Percentiles rank a stretch among this genome's conserved stretches.
Conservation (phyloP, 805 yeast species). For the Zygotorulaspora danielsina region DNA sequence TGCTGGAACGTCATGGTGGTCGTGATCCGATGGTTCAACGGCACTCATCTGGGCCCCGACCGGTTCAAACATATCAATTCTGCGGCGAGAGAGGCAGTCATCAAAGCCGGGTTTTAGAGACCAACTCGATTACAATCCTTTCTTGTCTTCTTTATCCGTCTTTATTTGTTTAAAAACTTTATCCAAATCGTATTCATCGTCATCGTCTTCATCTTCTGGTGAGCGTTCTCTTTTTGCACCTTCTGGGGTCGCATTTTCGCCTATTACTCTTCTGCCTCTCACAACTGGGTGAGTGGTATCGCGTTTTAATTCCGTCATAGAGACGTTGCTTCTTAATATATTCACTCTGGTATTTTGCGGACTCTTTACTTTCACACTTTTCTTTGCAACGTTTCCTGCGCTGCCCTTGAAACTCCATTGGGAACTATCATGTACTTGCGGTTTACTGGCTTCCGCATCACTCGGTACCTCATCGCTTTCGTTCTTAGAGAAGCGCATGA, state of each 20-base stretch:
- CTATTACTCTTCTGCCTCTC: conserved; percentile 11
- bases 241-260: conserved; percentile 31
- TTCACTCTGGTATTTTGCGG: conserved; percentile 1
- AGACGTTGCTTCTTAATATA: conserved; percentile 6
- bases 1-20: conserved; percentile 76
- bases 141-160: conserved; percentile 18
- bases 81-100: conserved; percentile 78
- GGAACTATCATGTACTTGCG: conserved; percentile 20
- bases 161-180: conserved; percentile 20
- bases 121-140: conserved; percentile 2
- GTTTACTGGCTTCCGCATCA: conserved; percentile 26
- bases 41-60: conserved; percentile 86
- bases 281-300: conserved; percentile 6
- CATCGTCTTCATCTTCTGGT: conserved; percentile 41
- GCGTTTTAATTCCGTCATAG: conserved; percentile 14
- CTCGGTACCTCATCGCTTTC: conserved; percentile 35
- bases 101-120: conserved; percentile 50
- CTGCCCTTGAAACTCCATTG: conserved; percentile 17
- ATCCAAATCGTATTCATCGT: conserved; percentile 24
- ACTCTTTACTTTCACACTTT: conserved; percentile 5
- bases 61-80: conserved; percentile 90
- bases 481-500: conserved; percentile 47
- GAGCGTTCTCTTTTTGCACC: conserved; percentile 36
- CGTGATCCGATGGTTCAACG: conserved; percentile 92
- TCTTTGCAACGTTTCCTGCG: conserved; percentile 2